Conservation (phyloP, 495 filamentous ascomycete species). For the Cetradonia linearis region DNA sequence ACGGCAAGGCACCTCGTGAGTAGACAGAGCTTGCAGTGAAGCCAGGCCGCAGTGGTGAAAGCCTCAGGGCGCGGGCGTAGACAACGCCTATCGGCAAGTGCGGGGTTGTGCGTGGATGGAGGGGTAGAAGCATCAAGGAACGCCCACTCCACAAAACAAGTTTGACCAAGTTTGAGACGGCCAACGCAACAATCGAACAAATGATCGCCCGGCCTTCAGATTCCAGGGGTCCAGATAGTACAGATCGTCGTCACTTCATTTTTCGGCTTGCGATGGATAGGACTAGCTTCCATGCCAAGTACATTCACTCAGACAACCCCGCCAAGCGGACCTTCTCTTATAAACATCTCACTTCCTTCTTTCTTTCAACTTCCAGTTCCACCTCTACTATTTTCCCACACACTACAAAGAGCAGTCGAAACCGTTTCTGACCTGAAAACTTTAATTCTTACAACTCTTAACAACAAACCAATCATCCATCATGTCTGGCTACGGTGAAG, state of each 20-base stretch:
- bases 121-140: conserved; percentile 6
- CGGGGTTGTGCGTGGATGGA: conserved; percentile 15
- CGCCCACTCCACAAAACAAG: neutral
- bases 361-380: neutral
- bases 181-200: neutral
- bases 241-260: neutral
- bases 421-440: neutral
- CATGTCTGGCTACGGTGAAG: conserved; percentile 26
- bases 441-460: neutral
- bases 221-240: conserved; percentile 1
- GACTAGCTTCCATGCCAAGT: conserved; percentile 3
- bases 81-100: conserved; percentile 10
- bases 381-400: neutral
- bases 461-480: conserved; percentile 9
- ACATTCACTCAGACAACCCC: conserved; percentile 7
- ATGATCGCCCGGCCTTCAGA: neutral
- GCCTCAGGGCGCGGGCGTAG: conserved; percentile 4
- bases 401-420: neutral
- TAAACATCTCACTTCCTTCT: conserved; percentile 9
- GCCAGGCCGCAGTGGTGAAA: conserved; percentile 2
- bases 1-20: neutral
- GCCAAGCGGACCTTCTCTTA: neutral
- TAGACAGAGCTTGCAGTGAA: conserved; percentile 1
- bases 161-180: conserved; percentile 1
- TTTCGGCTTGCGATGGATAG: neutral